Base-by-base conservation (phyloP, 306 rosid genomes). In the Dryas alaskensis region DNA sequence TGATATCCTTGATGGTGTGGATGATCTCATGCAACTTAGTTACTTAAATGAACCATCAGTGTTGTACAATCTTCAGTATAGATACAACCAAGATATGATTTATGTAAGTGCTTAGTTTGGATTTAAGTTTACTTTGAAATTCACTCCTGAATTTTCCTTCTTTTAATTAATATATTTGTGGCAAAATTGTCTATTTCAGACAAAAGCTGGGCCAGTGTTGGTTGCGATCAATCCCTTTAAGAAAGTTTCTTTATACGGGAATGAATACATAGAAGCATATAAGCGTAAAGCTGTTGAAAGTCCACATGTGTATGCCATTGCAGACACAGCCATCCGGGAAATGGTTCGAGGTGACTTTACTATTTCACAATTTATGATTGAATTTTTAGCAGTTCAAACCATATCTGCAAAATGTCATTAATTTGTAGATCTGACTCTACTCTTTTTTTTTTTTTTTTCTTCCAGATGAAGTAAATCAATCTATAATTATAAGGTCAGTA, bases 21-120 rank as follows among this genome's bases (percentile, higher is more conserved):
- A 92, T 80, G 99, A 94, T 84, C 97, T 94, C 74, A 88, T 94
- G 99, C 99, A 94, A 76, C 99, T 94, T 31, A 94, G 99, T 89
- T 94, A 94, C 84, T 86, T 94, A 80, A 94, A 94, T 39, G 98
- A 94, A 74, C 99, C 98, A 0, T 86, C 99, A 46, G 99, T 94
- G 74, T 78, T 94, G 81, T 92, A 89, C 86, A 89, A 94, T 84
- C 90, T 94, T 75, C 93, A 89, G 47, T 74, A 82, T 80, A 90
- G 99, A 88, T 94, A 92, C 86, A 89, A 88, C 78, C 95, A 80
- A 25, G 86, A 92, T 82, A 83, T 87, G 87, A 94, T 94, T n/a
- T 94, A 94, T 82, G 99, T 94, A 77, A 82, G 99, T 83, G 50
- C 70, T 73, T 71, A 19, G 22, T 8, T 57, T 65, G 65, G 19